Conservation (phyloP, 441 rosid species). For the Euphorbia schlechtendalii region DNA sequence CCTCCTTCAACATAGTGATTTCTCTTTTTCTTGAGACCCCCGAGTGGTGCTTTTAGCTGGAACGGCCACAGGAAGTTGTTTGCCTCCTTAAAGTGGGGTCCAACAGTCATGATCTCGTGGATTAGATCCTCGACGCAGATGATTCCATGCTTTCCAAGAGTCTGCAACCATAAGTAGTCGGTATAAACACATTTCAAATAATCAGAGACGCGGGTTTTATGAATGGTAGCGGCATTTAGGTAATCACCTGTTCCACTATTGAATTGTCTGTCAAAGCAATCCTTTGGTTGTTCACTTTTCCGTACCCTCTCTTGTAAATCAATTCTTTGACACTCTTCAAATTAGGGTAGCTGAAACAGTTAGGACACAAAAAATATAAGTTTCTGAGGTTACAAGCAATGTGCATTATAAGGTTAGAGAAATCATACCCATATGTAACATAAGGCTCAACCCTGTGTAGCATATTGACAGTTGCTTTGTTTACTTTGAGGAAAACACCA, state of each 20-base stretch:
- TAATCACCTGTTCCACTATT: constrained; percentile 52
- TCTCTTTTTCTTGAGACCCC: constrained; percentile 73
- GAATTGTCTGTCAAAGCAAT: constrained; percentile 63
- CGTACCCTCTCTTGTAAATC: constrained; percentile 69
- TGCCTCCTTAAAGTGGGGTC: constrained; percentile 75
- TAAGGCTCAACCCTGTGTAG: constrained; percentile 79
- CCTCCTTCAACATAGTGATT: too few relatives aligned
- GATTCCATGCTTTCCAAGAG: constrained; percentile 52
- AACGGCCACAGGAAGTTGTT: constrained; percentile 81
- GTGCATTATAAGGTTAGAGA: not conserved
- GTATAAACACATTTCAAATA: not conserved
- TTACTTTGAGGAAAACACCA: constrained; percentile 85
- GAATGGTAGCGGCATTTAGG: too few relatives aligned
- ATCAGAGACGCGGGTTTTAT: not conserved
- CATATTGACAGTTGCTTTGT: too few relatives aligned
- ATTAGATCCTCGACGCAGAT: constrained; percentile 61
- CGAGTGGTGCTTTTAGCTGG: constrained; percentile 68
- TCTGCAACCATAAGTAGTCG: constrained; percentile 23
- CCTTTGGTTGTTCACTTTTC: constrained; percentile 62
- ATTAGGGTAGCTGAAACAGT: constrained; percentile 49
- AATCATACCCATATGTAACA: constrained; percentile 66
- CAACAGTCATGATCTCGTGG: constrained; percentile 73
- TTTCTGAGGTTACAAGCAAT: not conserved
- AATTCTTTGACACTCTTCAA: constrained; percentile 67
- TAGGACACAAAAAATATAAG: not conserved